Base-by-base conservation (phyloP, 352 stramenopile species). In the Detonula confervacea region DNA sequence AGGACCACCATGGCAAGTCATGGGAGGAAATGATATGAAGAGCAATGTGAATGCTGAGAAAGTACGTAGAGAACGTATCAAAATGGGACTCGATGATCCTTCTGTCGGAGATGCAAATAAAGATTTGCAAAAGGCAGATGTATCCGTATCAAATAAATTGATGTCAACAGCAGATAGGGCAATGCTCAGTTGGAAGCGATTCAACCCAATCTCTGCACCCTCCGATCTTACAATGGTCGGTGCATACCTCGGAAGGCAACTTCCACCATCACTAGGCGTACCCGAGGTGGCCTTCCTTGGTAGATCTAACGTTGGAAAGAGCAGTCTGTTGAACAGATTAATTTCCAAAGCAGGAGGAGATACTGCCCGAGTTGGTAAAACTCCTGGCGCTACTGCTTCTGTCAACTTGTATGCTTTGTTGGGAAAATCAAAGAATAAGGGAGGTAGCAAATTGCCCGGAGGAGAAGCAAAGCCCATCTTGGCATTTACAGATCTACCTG, bases 241-340 rank as follows among this genome's bases (percentile, higher is more conserved):
- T 39, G 70, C 81, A 11, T 91, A 87, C 76, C 54, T 92, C 24
- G 72, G 79, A 37, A 82, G 64, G 74, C 54, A 67, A 63, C 24
- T 90, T 11, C 86, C 86, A 22, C 87, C 84, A 25, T 68, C 62
- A 0, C 44, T 92, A 8, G 84, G 84, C 25, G 84, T 89, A 25
- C 87, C 90, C 0, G 88, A 94, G 73, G 61, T 95, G 24, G 90
- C 90, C 11, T 95, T 95, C 81, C 69, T 95, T 25, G 90, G 90
- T 67, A 71, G 90, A 49, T 89, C 74, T 25, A 95, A 95, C 71
- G 90, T 95, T 39, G 90, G 90, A 12, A 95, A 95, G 70, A 91
- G 80, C 5, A 89, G 74, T 59, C 73, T 95, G 14, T 67, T 95
- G 7, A 95, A 95, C 63, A 70, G 59, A 55, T 64, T 95, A 11